phyloP scores from a whole-genome alignment of 192 early-diverging fungal genomes.

The Podila horticola region DNA sequence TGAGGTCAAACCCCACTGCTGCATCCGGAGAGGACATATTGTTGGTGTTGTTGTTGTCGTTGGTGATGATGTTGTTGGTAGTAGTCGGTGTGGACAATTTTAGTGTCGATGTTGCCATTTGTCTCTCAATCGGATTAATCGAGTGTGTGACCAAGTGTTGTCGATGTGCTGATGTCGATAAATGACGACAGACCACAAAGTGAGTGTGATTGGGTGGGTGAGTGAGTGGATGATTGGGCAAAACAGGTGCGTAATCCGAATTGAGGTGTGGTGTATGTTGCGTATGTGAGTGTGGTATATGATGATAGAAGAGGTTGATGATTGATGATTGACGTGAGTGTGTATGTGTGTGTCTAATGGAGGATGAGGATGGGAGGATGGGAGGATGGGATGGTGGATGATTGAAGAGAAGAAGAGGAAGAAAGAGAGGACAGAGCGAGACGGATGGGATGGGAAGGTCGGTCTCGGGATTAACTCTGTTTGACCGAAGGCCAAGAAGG shows the following conservation, averaged over 20 bases:
- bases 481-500: not conserved
- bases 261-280: not conserved
- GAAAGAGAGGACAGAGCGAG: not conserved
- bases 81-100: constrained; percentile 3
- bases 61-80: not conserved
- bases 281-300: not conserved
- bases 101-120: constrained; percentile 41
- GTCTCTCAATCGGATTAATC: not conserved
- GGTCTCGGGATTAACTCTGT: not conserved
- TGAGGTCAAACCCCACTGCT: constrained; percentile 14
- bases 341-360: not conserved
- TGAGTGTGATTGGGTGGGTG: not conserved
- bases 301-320: not conserved
- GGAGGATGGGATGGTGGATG: not conserved
- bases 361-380: not conserved
- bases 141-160: not conserved
- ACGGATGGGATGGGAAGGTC: not conserved
- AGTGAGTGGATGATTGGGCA: not conserved
- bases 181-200: not conserved
- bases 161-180: not conserved
- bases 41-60: not conserved
- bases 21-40: constrained; percentile 8
- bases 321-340: not conserved
- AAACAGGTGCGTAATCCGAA: not conserved
- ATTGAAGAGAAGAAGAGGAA: not conserved